Base-by-base conservation (phyloP, 2,329 filamentous ascomycete genomes). In the Calonectria henricotiae region DNA sequence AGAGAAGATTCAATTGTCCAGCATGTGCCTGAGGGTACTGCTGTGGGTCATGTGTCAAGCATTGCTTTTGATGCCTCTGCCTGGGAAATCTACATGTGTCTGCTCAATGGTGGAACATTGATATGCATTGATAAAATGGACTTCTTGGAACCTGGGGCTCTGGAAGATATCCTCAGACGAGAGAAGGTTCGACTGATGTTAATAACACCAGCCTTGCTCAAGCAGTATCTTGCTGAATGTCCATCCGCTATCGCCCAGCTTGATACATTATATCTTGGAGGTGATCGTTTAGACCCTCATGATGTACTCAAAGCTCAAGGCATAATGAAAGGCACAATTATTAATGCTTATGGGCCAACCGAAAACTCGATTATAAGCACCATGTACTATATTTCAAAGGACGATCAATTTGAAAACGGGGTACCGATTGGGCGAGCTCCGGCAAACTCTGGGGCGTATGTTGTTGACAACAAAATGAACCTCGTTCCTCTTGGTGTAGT, bases 1-100 rank as follows among this genome's bases (percentile, higher is more conserved):
- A 46, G 23, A 12, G 43, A 46, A 9, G n/a, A 9, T 46, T 23
- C n/a, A 4, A 23, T 46, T 46, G n/a, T 5, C n/a, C n/a, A 46
- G 4, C 43, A 46, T 8, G 43, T 46, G n/a, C 43, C 43, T 11
- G n/a, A 9, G 20, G 43, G 43, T 5, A 46, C 43, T 9, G 43
- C n/a, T 4, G 43, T 46, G 3, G 43, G n/a, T 23, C 43, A 46
- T 46, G 43, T 23, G 4, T 20, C 43, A 11, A 46, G n/a, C 23
- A 46, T 46, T 23, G 43, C 43, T 20, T 46, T 46, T 46, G 43
- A 46, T 23, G 43, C n/a, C n/a, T 46, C 43, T 46, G 9, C n/a
- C 11, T 46, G n/a, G n/a, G 43, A 46, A 46, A 23, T 46, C 4
- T 46, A 46, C 43, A 46, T 46, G n/a, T 46, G 43, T 23, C n/a